phyloP scores from a whole-genome alignment of 1,284 basidiomycete species.

The Ustilago lituana region DNA sequence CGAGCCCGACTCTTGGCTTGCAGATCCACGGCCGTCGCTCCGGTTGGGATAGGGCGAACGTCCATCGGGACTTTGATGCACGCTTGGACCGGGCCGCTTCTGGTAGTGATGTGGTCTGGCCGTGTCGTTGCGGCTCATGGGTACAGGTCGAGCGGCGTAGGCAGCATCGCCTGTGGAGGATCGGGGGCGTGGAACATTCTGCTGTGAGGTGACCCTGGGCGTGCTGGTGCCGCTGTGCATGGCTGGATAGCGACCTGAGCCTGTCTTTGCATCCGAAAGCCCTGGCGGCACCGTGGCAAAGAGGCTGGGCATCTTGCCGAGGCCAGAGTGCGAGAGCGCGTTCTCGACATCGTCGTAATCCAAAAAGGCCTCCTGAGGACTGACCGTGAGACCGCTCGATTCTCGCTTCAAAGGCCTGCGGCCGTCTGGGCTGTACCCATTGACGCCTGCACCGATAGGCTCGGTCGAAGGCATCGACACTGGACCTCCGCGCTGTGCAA shows the following conservation, averaged over 20 bases:
- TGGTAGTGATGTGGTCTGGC: constrained; percentile 48
- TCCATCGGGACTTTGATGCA: constrained; percentile 27
- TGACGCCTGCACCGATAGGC: constrained; percentile 6
- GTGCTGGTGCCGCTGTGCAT: constrained; percentile 17
- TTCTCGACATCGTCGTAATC: constrained; percentile 56
- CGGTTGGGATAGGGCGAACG: constrained; percentile 25
- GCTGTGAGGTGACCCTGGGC: constrained; percentile 26
- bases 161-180: constrained; percentile 18
- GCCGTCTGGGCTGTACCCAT: constrained; percentile 10
- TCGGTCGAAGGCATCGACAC: constrained; percentile 39
- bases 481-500: constrained; percentile 34
- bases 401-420: constrained; percentile 48
- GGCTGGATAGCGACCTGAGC: constrained; percentile 1
- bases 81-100: constrained; percentile 32
- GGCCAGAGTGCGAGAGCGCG: constrained; percentile 40
- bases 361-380: constrained; percentile 56
- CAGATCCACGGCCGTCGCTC: constrained; percentile 31
- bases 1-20: constrained; percentile 39
- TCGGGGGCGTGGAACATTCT: constrained; percentile 11
- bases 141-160: constrained; percentile 20
- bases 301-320: constrained; percentile 43
- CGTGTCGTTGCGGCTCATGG: constrained; percentile 47
- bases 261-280: constrained; percentile 32
- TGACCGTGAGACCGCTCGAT: constrained; percentile 59
- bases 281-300: constrained; percentile 50